Conservation (phyloP, 2,329 filamentous ascomycete species). For the Hymenoscyphus linearis region DNA sequence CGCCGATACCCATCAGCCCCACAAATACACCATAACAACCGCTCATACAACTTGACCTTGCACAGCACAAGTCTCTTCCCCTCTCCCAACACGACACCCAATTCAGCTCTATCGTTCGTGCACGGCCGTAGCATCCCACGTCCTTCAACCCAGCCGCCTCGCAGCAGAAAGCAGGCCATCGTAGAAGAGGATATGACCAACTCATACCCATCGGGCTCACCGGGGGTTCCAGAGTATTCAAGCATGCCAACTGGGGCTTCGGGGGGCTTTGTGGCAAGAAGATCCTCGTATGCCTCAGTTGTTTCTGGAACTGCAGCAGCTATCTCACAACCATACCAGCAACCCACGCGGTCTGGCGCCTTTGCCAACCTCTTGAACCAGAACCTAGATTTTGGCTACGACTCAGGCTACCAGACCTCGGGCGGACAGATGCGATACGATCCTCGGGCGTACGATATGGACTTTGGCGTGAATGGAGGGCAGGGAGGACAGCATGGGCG, state of each 20-base stretch:
- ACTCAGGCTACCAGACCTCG: constrained; percentile 21
- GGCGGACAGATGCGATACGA: constrained; percentile 23
- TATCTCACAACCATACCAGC: constrained; percentile 21
- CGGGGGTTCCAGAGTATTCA: constrained; percentile 26
- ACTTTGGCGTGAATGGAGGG: constrained; percentile 24
- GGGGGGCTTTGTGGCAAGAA: constrained; percentile 38
- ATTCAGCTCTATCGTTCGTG: constrained; percentile 19
- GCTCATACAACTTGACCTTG: background rate
- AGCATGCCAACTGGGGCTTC: constrained; percentile 33
- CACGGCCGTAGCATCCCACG: background rate
- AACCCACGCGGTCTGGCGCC: constrained; percentile 28
- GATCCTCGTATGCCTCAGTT: constrained; percentile 58
- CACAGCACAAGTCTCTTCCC: background rate
- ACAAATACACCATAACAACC: background rate
- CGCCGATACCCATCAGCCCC: background rate
- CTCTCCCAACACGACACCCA: background rate
- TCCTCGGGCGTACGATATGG: constrained; percentile 25
- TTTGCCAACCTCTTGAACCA: constrained; percentile 30
- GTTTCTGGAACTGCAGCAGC: constrained; percentile 44
- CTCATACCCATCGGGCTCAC: constrained; percentile 29
- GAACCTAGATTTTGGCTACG: constrained; percentile 24
- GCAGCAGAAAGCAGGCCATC: constrained; percentile 2
- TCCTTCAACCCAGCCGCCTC: constrained; percentile 16
- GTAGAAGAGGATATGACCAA: constrained; percentile 22
- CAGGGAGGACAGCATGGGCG: constrained; percentile 18